A percentile compares a stretch with the other conserved stretches of the same genome.
Conservation (phyloP, 2,329 filamentous ascomycete genomes). For the Mycosphaerella sp. region DNA sequence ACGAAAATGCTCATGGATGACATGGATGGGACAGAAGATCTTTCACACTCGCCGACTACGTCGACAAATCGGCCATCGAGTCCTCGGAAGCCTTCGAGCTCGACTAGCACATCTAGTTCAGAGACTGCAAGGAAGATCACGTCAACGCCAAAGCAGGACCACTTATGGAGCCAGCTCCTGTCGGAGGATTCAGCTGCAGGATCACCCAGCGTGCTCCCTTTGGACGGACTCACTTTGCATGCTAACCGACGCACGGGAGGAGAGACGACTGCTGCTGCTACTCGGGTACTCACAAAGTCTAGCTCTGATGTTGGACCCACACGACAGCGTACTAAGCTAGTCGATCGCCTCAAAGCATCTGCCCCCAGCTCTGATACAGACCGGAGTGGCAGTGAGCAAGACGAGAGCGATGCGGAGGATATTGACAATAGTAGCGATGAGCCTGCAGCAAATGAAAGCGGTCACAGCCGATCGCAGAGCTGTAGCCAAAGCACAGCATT, state of each 20-base stretch:
- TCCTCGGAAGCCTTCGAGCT: conserved; percentile 14
- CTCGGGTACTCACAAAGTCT: conserved; percentile 20
- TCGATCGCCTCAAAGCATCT: conserved; percentile 33
- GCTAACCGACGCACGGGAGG: conserved; percentile 10
- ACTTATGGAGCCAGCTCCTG: conserved; percentile 31
- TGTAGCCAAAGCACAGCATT: conserved; percentile 14
- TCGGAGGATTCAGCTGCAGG: conserved; percentile 17
- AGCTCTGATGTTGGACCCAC: conserved; percentile 24
- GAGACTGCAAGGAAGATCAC: conserved; percentile 15
- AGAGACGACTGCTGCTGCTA: neutral
- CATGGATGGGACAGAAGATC: conserved; percentile 20
- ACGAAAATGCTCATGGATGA: conserved; percentile 28
- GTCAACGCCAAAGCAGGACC: conserved; percentile 31
- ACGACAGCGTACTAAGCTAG: conserved; percentile 25
- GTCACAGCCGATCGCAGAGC: conserved; percentile 12
- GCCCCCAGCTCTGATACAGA: conserved; percentile 24
- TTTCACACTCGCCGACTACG: conserved; percentile 17
- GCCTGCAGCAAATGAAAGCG: neutral
- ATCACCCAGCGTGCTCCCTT: conserved; percentile 25
- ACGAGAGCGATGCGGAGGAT: conserved; percentile 19
- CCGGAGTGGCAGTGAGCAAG: conserved; percentile 14
- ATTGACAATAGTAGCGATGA: conserved; percentile 17
- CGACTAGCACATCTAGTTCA: conserved; percentile 11
- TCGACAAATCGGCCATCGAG: conserved; percentile 21
- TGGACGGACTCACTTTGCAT: conserved; percentile 23